Evolutionary conservation across 192 early-diverging fungal genomes (phyloP).

Genomic region (Rhizoclosmatium globosum): DNA sequence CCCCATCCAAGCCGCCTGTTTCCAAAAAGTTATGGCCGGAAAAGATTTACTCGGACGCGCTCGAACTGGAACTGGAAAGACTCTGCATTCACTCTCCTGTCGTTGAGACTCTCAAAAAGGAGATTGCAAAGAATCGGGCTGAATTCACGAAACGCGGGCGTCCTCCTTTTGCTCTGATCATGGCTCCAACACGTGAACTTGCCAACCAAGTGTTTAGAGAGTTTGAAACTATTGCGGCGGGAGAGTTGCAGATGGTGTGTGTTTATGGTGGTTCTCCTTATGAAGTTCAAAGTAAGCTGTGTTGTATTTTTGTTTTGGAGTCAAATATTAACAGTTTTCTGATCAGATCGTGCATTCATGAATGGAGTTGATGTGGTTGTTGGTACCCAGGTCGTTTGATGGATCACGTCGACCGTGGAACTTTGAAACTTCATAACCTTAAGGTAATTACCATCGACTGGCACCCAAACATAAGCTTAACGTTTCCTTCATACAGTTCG

Average conservation of each 20-base stretch:
- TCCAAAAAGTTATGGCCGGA: constrained; percentile 74
- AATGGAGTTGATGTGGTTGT: constrained; percentile 86
- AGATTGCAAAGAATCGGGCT: constrained; percentile 37
- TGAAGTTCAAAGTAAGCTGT: constrained; percentile 59
- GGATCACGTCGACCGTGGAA: constrained; percentile 82
- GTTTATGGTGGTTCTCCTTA: constrained; percentile 94
- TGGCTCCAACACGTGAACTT: constrained; percentile 90
- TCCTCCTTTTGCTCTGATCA: constrained; percentile 72
- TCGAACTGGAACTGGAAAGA: constrained; percentile 67
- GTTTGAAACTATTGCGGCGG: constrained; percentile 66
- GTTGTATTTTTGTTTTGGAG: neutral
- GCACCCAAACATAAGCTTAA: neutral
- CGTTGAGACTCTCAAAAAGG: constrained; percentile 63
- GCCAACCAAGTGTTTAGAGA: constrained; percentile 66
- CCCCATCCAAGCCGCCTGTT: constrained; percentile 93
- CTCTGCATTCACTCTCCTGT: constrained; percentile 85
- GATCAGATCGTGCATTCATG: constrained; percentile 49
- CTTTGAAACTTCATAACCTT: constrained; percentile 72
- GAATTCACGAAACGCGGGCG: constrained; percentile 45
- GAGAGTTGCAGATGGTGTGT: constrained; percentile 66
- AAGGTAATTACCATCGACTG: constrained; percentile 10
- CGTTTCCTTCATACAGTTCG: constrained; percentile 43
- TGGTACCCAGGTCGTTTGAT: constrained; percentile 95
- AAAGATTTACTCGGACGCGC: constrained; percentile 74
- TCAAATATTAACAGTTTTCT: neutral